These are phyloP conservation scores for Alternaria angustiovoidea DNA, from an alignment of 2,329 filamentous ascomycete species.

Conservation along the genomic window DNA sequence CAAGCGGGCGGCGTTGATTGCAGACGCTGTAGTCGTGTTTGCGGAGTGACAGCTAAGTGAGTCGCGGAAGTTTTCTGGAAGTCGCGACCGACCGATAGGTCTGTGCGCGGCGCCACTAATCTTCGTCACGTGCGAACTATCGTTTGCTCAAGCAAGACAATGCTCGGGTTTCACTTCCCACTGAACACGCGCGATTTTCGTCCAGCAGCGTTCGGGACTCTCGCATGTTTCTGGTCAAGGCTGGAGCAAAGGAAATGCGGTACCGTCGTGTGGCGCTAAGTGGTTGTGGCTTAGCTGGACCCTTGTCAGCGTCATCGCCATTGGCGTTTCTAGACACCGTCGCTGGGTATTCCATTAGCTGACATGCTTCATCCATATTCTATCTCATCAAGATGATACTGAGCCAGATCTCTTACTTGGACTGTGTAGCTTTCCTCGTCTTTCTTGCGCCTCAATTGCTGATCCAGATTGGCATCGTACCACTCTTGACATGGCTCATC, in stretches of 20 bases:
- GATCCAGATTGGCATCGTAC: conserved; percentile 69
- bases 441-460: conserved; percentile 77
- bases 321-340: not conserved
- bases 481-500: conserved; percentile 65
- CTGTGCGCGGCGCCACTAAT: conserved; percentile 13
- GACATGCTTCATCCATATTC: not conserved
- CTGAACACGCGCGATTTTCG: not conserved
- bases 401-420: conserved; percentile 75
- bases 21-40: conserved; percentile 22
- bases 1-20: conserved; percentile 13
- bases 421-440: conserved; percentile 76
- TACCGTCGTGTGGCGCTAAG: conserved; percentile 22
- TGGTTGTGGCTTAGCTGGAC: conserved; percentile 27
- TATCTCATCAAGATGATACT: conserved; percentile 68
- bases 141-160: not conserved
- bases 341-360: not conserved
- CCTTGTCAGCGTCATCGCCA: conserved; percentile 31
- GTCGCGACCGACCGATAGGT: conserved; percentile 29
- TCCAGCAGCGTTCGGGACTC: not conserved
- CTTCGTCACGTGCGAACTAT: conserved; percentile 8
- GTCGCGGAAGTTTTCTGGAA: conserved; percentile 21
- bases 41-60: conserved; percentile 22
- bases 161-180: not conserved
- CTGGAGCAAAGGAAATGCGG: not conserved
- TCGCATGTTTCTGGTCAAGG: conserved; percentile 3